phyloP scores from a whole-genome alignment of 1,139 yeast species.

The Sugiyamaella neomexicana region DNA sequence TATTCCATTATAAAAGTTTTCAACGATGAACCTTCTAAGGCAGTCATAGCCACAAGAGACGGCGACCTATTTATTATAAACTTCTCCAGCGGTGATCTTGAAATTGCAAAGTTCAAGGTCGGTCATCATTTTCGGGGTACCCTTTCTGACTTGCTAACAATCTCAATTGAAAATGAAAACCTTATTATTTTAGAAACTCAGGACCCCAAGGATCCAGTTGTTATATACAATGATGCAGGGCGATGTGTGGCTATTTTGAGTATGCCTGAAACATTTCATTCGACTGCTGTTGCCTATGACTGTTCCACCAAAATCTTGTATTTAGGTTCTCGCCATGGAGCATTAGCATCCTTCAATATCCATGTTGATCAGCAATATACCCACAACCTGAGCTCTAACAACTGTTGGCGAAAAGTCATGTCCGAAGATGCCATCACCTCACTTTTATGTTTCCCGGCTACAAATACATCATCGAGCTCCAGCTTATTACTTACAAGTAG shows the following conservation, averaged over 20 bases:
- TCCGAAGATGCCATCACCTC: slow-evolving; percentile 78
- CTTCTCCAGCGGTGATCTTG: slow-evolving; percentile 19
- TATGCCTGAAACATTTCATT: slow-evolving; percentile 50
- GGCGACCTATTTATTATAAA: slow-evolving; percentile 50
- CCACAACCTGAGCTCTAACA: slow-evolving; percentile 29
- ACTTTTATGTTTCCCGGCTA: slow-evolving; percentile 36
- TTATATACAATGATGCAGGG: slow-evolving; percentile 46
- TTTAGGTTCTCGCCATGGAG: slow-evolving; percentile 72
- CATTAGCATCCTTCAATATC: slow-evolving; percentile 58
- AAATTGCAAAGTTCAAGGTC: slow-evolving; percentile 24
- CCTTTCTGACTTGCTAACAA: slow-evolving; percentile 53
- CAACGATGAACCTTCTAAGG: slow-evolving; percentile 41
- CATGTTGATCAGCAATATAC: slow-evolving; percentile 27
- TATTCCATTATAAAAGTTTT: slow-evolving; percentile 57
- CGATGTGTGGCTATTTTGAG: slow-evolving; percentile 12
- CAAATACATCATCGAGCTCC: slow-evolving; percentile 17
- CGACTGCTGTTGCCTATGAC: slow-evolving; percentile 57
- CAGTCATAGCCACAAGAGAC: slow-evolving; percentile 52
- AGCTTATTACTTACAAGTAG: slow-evolving; percentile 34
- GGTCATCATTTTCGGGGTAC: slow-evolving; percentile 42
- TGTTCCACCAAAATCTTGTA: slow-evolving; percentile 46
- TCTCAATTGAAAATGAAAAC: slow-evolving; percentile 34
- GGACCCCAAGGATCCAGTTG: slow-evolving; percentile 58
- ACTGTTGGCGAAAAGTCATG: slow-evolving; percentile 54
- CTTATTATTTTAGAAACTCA: slow-evolving; percentile 63